These are phyloP conservation scores for Penicillium angulare DNA, from an alignment of 495 filamentous ascomycete species.

Conservation along the genomic window DNA sequence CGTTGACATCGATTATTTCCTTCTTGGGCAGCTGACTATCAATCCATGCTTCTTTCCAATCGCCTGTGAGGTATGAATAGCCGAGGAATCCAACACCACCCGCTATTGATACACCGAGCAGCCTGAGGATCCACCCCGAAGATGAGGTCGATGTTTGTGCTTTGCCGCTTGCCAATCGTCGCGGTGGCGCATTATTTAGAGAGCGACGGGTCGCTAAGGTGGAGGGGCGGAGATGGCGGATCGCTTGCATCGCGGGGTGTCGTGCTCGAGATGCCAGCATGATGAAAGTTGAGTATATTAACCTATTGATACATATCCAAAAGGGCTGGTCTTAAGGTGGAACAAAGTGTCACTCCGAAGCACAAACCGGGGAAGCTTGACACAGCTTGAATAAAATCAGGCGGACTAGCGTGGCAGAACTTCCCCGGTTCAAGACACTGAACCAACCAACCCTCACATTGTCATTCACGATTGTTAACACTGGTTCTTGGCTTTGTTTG, in stretches of 20 bases:
- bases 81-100: slow-evolving; percentile 35
- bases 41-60: slow-evolving; percentile 16
- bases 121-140: slow-evolving; percentile 36
- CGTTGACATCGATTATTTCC: slow-evolving; percentile 37
- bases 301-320: slow-evolving; percentile 1
- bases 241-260: slow-evolving; percentile 20
- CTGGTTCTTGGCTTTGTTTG: background rate
- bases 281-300: background rate
- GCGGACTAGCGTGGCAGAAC: slow-evolving; percentile 42
- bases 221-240: slow-evolving; percentile 19
- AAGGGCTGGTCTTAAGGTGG: background rate
- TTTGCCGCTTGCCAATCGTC: slow-evolving; percentile 34
- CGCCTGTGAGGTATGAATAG: slow-evolving; percentile 33
- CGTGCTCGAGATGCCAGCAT: slow-evolving; percentile 34
- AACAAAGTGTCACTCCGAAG: background rate
- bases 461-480: background rate
- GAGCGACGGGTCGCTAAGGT: slow-evolving; percentile 15
- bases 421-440: slow-evolving; percentile 20
- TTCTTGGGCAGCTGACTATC: slow-evolving; percentile 18
- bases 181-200: slow-evolving; percentile 25
- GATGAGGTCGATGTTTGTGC: slow-evolving; percentile 13
- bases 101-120: slow-evolving; percentile 34
- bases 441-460: background rate
- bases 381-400: slow-evolving; percentile 30
- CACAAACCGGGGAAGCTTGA: slow-evolving; percentile 19